phyloP scores from a whole-genome alignment of 2,329 filamentous ascomycete species.

The Ceratocystis huliohia region DNA sequence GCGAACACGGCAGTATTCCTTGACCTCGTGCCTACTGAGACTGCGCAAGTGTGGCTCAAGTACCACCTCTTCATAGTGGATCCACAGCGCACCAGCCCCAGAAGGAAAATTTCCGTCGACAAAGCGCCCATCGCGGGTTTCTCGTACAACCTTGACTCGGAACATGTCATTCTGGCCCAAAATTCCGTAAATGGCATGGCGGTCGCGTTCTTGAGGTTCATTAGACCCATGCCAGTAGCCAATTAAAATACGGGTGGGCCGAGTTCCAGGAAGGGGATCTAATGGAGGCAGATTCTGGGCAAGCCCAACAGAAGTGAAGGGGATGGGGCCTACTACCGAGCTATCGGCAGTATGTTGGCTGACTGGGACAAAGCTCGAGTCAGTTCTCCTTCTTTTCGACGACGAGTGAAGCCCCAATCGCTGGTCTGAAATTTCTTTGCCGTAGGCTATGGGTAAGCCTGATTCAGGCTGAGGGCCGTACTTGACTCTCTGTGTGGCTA shows the following conservation, averaged over 20 bases:
- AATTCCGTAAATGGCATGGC: slow-evolving; percentile 51
- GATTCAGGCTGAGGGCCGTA: slow-evolving; percentile 34
- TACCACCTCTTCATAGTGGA: slow-evolving; percentile 48
- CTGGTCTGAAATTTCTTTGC: slow-evolving; percentile 25
- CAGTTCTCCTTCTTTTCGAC: slow-evolving; percentile 21
- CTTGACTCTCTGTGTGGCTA: slow-evolving; percentile 36
- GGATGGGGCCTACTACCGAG: slow-evolving; percentile 9
- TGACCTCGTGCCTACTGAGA: slow-evolving; percentile 43
- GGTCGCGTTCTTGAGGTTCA: slow-evolving; percentile 35
- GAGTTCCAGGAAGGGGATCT: slow-evolving; percentile 39
- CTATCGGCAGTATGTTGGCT: not conserved
- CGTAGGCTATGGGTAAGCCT: slow-evolving; percentile 39
- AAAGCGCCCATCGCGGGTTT: slow-evolving; percentile 47
- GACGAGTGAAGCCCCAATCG: not conserved
- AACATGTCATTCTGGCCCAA: slow-evolving; percentile 52
- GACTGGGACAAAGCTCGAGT: slow-evolving; percentile 17
- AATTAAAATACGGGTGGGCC: slow-evolving; percentile 45
- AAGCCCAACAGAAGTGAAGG: slow-evolving; percentile 16
- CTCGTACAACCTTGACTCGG: slow-evolving; percentile 46
- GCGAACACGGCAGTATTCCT: slow-evolving; percentile 51
- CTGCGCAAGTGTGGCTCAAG: slow-evolving; percentile 43
- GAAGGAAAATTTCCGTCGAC: slow-evolving; percentile 48
- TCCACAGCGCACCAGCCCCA: slow-evolving; percentile 50
- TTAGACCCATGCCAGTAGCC: slow-evolving; percentile 48
- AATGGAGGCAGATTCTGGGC: slow-evolving; percentile 22